A percentile compares a stretch with the other conserved stretches of the same genome.
Evolutionary conservation across 352 stramenopile genomes (phyloP).

Genomic region (Phytophthora aleatoria): DNA sequence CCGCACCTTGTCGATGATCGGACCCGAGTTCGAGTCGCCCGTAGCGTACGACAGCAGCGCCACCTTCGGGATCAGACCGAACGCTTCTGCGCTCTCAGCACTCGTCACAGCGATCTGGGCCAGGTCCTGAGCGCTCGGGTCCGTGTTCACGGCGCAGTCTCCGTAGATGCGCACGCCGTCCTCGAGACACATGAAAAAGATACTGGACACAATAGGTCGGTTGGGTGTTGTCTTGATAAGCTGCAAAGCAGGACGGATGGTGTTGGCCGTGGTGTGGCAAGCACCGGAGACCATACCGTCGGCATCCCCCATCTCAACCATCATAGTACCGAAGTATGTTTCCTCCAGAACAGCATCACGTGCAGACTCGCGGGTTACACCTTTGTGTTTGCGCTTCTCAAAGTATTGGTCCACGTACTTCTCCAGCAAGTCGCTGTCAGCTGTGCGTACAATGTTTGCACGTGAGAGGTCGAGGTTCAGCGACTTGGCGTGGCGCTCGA

Average conservation of each 20-base stretch:
- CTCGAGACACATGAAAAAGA: conserved; percentile 90
- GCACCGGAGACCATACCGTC: conserved; percentile 89
- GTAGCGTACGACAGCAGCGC: conserved; percentile 87
- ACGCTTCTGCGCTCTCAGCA: conserved; percentile 75
- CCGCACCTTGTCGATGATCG: conserved; percentile 87
- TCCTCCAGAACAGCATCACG: conserved; percentile 66
- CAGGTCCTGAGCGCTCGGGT: conserved; percentile 73
- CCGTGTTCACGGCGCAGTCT: conserved; percentile 87
- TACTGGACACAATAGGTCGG: conserved; percentile 74
- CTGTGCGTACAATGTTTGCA: conserved; percentile 66
- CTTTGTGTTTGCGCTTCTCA: conserved; percentile 87
- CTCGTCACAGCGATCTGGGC: conserved; percentile 82
- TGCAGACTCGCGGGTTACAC: conserved; percentile 60
- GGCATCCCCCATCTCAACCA: conserved; percentile 79
- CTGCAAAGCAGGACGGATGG: conserved; percentile 87
- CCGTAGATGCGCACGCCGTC: conserved; percentile 84
- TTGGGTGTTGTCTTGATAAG: conserved; percentile 84
- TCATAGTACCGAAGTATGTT: conserved; percentile 88
- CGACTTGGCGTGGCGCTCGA: conserved; percentile 66
- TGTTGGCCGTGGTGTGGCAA: conserved; percentile 87
- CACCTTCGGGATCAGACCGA: conserved; percentile 82
- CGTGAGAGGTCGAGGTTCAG: conserved; percentile 65
- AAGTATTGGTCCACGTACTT: conserved; percentile 68
- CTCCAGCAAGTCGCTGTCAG: conserved; percentile 50
- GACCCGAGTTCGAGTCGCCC: conserved; percentile 76